phyloP scores from a whole-genome alignment of 1,139 yeast genomes.

The Saccharomycopsis phalli region DNA sequence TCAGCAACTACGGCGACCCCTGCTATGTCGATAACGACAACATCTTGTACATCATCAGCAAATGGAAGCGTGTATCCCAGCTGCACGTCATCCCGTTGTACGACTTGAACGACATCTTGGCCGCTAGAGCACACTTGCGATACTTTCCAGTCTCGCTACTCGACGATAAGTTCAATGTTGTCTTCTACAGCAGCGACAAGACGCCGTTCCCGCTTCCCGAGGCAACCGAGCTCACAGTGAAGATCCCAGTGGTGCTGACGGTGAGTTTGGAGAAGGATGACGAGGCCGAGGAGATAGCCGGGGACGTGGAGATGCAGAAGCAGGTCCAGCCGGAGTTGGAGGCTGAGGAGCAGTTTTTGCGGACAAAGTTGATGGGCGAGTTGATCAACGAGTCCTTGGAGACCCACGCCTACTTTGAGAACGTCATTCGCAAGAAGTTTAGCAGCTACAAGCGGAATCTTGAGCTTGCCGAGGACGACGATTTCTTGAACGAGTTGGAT shows the following conservation, averaged over 20 bases:
- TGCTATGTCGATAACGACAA: constrained; percentile 76
- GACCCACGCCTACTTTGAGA: constrained; percentile 3
- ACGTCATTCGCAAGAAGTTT: constrained; percentile 8
- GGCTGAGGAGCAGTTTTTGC: constrained; percentile 34
- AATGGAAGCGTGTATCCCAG: constrained; percentile 73
- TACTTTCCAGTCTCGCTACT: constrained; percentile 88
- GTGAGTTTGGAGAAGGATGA: constrained; percentile 23
- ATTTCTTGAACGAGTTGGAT: constrained; percentile 23
- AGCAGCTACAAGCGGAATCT: constrained; percentile 11
- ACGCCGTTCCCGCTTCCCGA: constrained; percentile 67
- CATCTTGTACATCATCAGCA: constrained; percentile 54
- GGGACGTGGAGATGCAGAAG: constrained; percentile 29
- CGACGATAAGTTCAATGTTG: constrained; percentile 60
- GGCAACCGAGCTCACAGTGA: constrained; percentile 67
- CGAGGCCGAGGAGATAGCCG: constrained; percentile 26
- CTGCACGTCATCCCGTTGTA: constrained; percentile 86
- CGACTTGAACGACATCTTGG: constrained; percentile 49
- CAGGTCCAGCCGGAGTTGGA: constrained; percentile 26
- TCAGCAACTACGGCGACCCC: constrained; percentile 83
- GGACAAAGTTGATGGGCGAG: constrained; percentile 30
- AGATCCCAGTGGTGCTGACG: constrained; percentile 44
- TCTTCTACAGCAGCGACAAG: constrained; percentile 32
- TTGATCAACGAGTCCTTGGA: constrained; percentile 30
- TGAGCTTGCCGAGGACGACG: constrained; percentile 29
- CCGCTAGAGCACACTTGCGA: constrained; percentile 36